Evolutionary conservation across 495 filamentous ascomycete genomes (phyloP).

Genomic region (Daldinia vernicosa): DNA sequence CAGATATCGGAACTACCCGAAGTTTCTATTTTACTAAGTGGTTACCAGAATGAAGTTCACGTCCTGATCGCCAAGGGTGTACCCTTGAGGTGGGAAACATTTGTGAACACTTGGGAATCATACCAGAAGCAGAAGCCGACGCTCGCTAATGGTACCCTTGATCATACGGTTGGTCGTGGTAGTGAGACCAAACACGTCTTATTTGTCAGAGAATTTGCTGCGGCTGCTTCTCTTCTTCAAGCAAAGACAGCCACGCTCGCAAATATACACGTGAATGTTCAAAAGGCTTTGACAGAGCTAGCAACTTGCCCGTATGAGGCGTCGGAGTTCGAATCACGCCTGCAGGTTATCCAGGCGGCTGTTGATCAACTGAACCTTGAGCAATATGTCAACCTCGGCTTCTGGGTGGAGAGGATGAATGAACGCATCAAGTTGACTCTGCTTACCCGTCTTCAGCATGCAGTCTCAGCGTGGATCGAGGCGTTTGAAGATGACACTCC

Average conservation of each 20-base stretch:
- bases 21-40: conserved; percentile 84
- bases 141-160: conserved; percentile 67
- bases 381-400: conserved; percentile 88
- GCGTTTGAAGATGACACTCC: conserved; percentile 74
- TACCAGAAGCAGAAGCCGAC: conserved; percentile 82
- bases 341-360: conserved; percentile 84
- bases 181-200: conserved; percentile 93
- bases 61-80: conserved; percentile 83
- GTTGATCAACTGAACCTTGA: conserved; percentile 97
- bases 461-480: conserved; percentile 83
- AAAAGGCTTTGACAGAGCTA: conserved; percentile 83
- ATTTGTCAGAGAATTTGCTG: conserved; percentile 92
- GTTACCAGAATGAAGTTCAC: conserved; percentile 90
- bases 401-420: conserved; percentile 90
- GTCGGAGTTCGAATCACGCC: conserved; percentile 75
- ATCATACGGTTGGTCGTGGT: conserved; percentile 63
- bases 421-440: conserved; percentile 80
- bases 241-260: conserved; percentile 80
- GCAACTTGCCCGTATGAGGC: conserved; percentile 83
- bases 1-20: conserved; percentile 83
- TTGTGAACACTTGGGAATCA: conserved; percentile 94
- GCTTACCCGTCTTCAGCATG: conserved; percentile 76
- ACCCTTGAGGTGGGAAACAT: conserved; percentile 93
- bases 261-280: conserved; percentile 81
- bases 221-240: conserved; percentile 84